These are phyloP conservation scores for Solanum ahanhuiri DNA, from an alignment of 257 asterid genomes.

Conservation along the genomic window DNA sequence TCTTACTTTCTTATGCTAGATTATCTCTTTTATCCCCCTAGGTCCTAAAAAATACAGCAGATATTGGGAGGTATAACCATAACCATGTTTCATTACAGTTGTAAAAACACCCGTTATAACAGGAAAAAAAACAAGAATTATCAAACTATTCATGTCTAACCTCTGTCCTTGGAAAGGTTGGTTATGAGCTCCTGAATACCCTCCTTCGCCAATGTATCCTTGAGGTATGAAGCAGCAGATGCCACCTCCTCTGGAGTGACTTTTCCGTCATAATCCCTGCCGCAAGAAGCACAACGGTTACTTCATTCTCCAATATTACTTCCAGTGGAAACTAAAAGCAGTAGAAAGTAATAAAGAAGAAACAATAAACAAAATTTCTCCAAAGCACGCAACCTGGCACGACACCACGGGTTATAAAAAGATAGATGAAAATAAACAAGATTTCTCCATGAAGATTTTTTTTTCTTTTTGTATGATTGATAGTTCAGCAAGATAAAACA, in stretches of 20 bases:
- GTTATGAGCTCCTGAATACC: slow-evolving; percentile 83
- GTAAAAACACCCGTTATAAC: neutral
- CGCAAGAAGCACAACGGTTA: neutral
- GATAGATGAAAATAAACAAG: neutral
- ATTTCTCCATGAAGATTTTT: neutral
- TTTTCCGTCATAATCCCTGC: slow-evolving; percentile 93
- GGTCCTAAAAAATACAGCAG: neutral
- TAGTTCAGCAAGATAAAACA: neutral
- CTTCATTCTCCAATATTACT: neutral
- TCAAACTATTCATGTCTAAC: slow-evolving; percentile 25
- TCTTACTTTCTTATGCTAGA: neutral
- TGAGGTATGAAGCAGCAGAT: slow-evolving; percentile 85
- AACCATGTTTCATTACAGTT: neutral
- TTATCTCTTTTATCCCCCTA: neutral
- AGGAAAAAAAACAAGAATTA: neutral
- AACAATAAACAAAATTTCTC: neutral
- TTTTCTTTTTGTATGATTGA: neutral
- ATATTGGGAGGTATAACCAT: neutral
- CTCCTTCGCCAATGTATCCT: slow-evolving; percentile 86
- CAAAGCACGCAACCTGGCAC: neutral
- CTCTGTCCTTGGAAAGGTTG: slow-evolving; percentile 87
- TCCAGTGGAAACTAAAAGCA: neutral
- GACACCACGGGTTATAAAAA: neutral
- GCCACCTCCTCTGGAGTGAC: slow-evolving; percentile 98
- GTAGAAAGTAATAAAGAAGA: neutral